Base-by-base conservation (phyloP, 495 filamentous ascomycete species). In the Neurospora intermedia region DNA sequence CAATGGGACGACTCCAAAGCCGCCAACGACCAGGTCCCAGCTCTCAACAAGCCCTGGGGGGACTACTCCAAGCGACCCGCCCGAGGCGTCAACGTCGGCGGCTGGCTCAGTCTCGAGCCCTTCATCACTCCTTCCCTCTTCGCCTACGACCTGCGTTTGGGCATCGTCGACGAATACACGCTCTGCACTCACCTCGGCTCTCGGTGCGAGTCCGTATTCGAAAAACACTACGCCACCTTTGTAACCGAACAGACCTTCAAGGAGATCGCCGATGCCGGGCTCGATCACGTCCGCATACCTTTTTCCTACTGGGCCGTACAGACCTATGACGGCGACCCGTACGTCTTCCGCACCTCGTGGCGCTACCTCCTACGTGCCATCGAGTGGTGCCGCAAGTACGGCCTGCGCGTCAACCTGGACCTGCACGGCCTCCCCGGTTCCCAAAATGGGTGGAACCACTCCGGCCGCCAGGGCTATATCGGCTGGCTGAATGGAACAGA, bases 61-160 rank as follows among this genome's bases (percentile, higher is more conserved):
- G 83, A 89, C n/a, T 99, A 98, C 78, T 88, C 92, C 2, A 88
- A 87, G 4, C 88, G 83, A 69, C 94, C 94, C 6, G 93, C 96
- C 38, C 88, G 94, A 2, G 96, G 96, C 3, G 92, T 98, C 31
- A 99, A 98, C 79, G 76, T 98, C 5, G 96, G 96, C 43, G 96
- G 96, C 39, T 99, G 96, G 96, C 87, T 99, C 4, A 92, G 91
- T 1, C 83, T 99, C 9, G 96, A 99, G 75, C 96, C 96, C 0
- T 97, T 97, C 77, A 98, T 99, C 78, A 94, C 91, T 18, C 96
- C 96, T 0, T 97, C 94, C 2, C 85, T 98, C 40, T 99, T 99
- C 78, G 81, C 89, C 73, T 97, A 93, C 82, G 85, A 87, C 70
- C 76, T 81, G 2, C 82, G 80, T 18, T 80, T 90, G 69, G 88